Evolutionary conservation across 495 filamentous ascomycete genomes (phyloP).

Genomic region (Immersiella caudata): DNA sequence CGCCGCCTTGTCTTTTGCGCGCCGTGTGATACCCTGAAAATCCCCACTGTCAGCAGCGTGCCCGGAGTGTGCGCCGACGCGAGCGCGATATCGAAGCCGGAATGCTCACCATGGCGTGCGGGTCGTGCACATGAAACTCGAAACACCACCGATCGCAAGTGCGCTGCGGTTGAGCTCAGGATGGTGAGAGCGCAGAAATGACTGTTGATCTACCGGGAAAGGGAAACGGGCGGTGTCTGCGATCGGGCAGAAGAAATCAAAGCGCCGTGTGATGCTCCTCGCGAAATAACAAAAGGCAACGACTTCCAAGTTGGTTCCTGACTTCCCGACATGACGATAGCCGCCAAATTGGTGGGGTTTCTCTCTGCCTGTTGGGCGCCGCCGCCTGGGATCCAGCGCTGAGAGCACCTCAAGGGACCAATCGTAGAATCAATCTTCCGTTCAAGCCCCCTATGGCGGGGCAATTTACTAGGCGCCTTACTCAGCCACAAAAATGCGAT

Average conservation of each 20-base stretch:
- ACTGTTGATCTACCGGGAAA: neutral
- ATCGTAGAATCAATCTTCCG: neutral
- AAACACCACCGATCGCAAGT: constrained; percentile 19
- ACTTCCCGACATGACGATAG: neutral
- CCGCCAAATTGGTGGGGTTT: neutral
- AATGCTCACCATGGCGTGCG: constrained; percentile 37
- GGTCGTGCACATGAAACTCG: constrained; percentile 27
- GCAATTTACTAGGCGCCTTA: neutral
- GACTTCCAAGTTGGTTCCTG: neutral
- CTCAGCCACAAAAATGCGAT: neutral
- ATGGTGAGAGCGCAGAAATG: neutral
- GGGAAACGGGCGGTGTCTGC: neutral
- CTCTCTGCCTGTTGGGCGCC: neutral
- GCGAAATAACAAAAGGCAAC: constrained; percentile 1
- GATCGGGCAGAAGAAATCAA: neutral
- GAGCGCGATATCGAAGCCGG: neutral
- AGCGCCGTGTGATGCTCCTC: constrained; percentile 6
- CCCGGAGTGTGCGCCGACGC: neutral
- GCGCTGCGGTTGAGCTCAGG: neutral
- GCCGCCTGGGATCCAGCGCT: neutral
- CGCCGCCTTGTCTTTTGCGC: constrained; percentile 64
- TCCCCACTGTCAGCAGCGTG: constrained; percentile 18
- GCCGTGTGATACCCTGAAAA: constrained; percentile 57
- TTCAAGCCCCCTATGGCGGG: neutral
- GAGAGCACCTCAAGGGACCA: neutral